phyloP scores from a whole-genome alignment of 768 basidiomycete genomes.

The Tephrocybe sp. region DNA sequence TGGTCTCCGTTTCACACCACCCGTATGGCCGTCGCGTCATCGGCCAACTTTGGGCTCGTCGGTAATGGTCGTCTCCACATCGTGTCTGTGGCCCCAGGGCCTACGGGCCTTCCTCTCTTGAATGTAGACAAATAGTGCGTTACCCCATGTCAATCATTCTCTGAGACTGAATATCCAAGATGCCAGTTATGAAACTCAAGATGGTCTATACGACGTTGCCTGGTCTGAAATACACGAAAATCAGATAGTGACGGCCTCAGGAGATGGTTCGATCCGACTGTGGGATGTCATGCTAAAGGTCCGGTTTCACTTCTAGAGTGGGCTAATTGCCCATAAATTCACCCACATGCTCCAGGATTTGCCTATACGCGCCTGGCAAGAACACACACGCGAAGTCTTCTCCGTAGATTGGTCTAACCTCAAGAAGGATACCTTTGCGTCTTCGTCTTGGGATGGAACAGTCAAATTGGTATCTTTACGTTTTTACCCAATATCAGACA shows the following conservation, averaged over 20 bases:
- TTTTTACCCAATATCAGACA: neutral
- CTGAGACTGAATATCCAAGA: conserved; percentile 23
- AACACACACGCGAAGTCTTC: conserved; percentile 91
- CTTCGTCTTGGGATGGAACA: conserved; percentile 89
- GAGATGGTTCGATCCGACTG: conserved; percentile 85
- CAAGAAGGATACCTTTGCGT: conserved; percentile 82
- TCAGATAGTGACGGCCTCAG: conserved; percentile 85
- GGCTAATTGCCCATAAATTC: conserved; percentile 15
- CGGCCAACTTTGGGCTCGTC: conserved; percentile 92
- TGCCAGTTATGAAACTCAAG: conserved; percentile 82
- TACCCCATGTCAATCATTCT: neutral
- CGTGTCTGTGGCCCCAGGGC: conserved; percentile 48
- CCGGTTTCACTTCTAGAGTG: conserved; percentile 18
- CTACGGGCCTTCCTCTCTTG: conserved; percentile 39
- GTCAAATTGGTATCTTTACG: conserved; percentile 72
- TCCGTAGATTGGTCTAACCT: conserved; percentile 96
- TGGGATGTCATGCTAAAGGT: conserved; percentile 92
- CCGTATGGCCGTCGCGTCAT: conserved; percentile 74
- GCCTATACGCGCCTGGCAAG: conserved; percentile 90
- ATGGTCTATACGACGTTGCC: conserved; percentile 85
- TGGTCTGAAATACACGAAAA: conserved; percentile 97
- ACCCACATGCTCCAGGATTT: conserved; percentile 56
- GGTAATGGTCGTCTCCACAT: conserved; percentile 90
- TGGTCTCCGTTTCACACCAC: conserved; percentile 86
- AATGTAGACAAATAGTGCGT: conserved; percentile 71